Evolutionary conservation across 2,329 filamentous ascomycete genomes (phyloP).

Genomic region (Proliferodiscus dingleyae): DNA sequence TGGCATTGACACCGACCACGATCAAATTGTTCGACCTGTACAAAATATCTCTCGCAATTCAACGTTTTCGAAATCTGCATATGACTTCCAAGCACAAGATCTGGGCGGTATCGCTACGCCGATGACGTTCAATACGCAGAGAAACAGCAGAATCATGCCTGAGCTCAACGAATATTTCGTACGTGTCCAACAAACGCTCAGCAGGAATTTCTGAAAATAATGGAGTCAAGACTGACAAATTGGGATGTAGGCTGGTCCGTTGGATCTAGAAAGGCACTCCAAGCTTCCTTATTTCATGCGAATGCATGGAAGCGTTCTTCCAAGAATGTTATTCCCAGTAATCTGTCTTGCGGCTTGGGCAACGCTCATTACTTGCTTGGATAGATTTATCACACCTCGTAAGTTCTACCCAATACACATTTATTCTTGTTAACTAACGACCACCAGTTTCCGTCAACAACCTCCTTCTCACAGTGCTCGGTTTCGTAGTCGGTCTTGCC

Average conservation of each 20-base stretch:
- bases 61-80: conserved; percentile 10
- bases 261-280: conserved; percentile 67
- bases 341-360: conserved; percentile 59
- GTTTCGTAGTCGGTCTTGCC: conserved; percentile 77
- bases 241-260: conserved; percentile 46
- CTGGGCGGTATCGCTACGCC: conserved; percentile 17
- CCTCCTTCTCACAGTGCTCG: conserved; percentile 69
- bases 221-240: not conserved
- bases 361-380: conserved; percentile 57
- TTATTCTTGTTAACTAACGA: conserved; percentile 1
- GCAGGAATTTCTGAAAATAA: conserved; percentile 1
- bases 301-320: conserved; percentile 69
- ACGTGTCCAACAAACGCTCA: conserved; percentile 5
- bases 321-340: conserved; percentile 68
- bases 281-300: conserved; percentile 73
- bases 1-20: not conserved
- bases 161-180: conserved; percentile 28
- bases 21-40: not conserved
- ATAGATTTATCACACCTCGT: conserved; percentile 36
- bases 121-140: conserved; percentile 8
- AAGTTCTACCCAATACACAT: conserved; percentile 10
- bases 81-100: conserved; percentile 4
- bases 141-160: conserved; percentile 5
- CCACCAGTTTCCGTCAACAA: conserved; percentile 50
- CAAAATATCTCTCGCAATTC: conserved; percentile 10